Conservation (phyloP, 208 protist species). For the Porcisia hertigi region DNA sequence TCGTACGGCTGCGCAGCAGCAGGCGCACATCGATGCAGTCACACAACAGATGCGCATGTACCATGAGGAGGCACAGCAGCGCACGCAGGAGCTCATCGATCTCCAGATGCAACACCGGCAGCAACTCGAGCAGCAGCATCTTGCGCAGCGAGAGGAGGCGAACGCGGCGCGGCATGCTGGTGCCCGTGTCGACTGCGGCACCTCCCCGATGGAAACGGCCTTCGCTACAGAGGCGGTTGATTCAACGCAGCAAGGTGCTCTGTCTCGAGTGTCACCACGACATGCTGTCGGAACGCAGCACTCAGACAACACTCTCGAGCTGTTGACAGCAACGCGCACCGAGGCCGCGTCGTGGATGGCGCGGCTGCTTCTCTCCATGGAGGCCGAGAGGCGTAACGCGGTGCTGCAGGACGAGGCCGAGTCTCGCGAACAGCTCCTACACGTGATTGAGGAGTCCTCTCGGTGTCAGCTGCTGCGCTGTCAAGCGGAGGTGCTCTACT, state of each 20-base stretch:
- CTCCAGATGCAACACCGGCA: constrained; percentile 5
- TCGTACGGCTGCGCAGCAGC: constrained; percentile 10
- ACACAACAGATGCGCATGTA: constrained; percentile 7
- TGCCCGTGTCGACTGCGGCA: constrained; percentile 4
- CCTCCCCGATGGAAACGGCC: not conserved
- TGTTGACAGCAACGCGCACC: constrained; percentile 4
- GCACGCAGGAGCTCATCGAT: constrained; percentile 5
- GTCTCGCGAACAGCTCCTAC: constrained; percentile 7
- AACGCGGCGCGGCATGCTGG: not conserved
- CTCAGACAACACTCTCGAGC: constrained; percentile 16
- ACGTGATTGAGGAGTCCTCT: constrained; percentile 12
- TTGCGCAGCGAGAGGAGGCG: constrained; percentile 1
- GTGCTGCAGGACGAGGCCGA: constrained; percentile 9
- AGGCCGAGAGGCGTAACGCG: not conserved
- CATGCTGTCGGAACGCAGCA: constrained; percentile 19
- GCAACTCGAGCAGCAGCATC: constrained; percentile 4
- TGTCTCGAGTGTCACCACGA: not conserved
- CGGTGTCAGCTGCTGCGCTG: constrained; percentile 9
- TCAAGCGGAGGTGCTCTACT: constrained; percentile 6
- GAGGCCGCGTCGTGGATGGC: constrained; percentile 16
- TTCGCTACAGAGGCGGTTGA: not conserved
- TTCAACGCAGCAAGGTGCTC: not conserved
- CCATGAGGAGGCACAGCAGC: constrained; percentile 9
- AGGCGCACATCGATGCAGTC: constrained; percentile 11
- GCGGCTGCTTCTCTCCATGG: not conserved